Percentiles rank a stretch among this genome's conserved stretches.
phyloP scores from a whole-genome alignment of 2,329 filamentous ascomycete species.

The Colletotrichum lupini region DNA sequence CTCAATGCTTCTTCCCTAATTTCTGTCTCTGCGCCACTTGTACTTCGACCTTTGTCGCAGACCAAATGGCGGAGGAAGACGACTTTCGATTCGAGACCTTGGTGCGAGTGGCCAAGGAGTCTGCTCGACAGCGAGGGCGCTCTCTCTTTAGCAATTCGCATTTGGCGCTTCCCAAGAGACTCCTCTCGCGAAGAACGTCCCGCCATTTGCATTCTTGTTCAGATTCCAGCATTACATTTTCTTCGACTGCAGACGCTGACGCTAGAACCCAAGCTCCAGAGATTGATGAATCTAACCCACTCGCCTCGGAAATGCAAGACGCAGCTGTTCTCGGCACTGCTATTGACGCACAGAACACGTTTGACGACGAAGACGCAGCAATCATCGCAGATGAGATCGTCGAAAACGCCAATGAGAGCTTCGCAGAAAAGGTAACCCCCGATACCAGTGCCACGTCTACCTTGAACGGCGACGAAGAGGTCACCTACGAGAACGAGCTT shows the following conservation, averaged over 20 bases:
- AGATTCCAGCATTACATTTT: constrained; percentile 36
- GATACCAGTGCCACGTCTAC: constrained; percentile 46
- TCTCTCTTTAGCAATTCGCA: not conserved
- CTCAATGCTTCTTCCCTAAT: constrained; percentile 23
- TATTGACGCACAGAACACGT: not conserved
- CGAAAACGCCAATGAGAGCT: constrained; percentile 4
- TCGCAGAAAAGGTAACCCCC: constrained; percentile 32
- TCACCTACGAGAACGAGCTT: constrained; percentile 44
- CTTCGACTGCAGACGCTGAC: constrained; percentile 41
- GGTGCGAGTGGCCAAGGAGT: constrained; percentile 6
- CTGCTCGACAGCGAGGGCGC: not conserved
- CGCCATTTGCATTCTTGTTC: constrained; percentile 33
- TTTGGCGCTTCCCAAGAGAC: not conserved
- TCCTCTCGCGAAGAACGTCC: not conserved
- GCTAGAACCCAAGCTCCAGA: constrained; percentile 38
- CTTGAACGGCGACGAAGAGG: constrained; percentile 46
- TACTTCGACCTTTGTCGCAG: not conserved
- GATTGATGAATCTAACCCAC: constrained; percentile 41
- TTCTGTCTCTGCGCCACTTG: constrained; percentile 32
- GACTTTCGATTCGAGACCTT: constrained; percentile 13
- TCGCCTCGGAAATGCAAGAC: constrained; percentile 37
- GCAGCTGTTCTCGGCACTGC: not conserved
- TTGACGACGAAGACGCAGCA: constrained; percentile 10
- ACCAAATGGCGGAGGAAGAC: constrained; percentile 28
- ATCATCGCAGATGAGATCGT: constrained; percentile 1